These are phyloP conservation scores for Omphalea diandra DNA, from an alignment of 441 rosid genomes.

Conservation along the genomic window DNA sequence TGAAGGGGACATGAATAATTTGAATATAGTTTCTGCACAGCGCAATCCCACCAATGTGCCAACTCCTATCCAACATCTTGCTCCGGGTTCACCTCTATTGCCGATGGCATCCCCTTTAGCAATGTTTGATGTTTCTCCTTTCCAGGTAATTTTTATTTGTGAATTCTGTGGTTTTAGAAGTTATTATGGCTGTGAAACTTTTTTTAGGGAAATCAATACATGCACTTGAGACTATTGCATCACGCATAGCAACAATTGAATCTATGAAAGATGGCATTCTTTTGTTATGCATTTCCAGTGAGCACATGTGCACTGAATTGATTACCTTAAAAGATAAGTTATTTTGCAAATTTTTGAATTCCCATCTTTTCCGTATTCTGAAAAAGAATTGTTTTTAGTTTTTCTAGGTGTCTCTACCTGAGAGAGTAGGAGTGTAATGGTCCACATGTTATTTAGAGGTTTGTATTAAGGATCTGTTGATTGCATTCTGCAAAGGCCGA, in stretches of 20 bases:
- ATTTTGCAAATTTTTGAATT: too few species aligned
- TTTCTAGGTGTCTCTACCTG: too few species aligned
- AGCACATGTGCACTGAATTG: neutral
- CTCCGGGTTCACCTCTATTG: conserved; percentile 68
- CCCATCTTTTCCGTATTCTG: neutral
- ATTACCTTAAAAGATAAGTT: neutral
- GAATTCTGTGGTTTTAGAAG: conserved; percentile 1
- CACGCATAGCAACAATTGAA: neutral
- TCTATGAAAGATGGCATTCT: neutral
- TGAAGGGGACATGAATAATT: conserved; percentile 64
- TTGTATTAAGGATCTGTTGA: neutral
- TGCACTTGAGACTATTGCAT: neutral
- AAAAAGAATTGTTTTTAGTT: too few species aligned
- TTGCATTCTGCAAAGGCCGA: neutral
- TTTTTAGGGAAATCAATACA: neutral
- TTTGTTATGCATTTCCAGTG: neutral
- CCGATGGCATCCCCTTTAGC: conserved; percentile 80
- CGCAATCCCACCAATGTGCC: conserved; percentile 57
- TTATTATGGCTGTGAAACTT: neutral
- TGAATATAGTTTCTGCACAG: conserved; percentile 58
- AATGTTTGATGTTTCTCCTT: conserved; percentile 92
- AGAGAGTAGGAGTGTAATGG: too few species aligned
- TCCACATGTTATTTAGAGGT: too few species aligned
- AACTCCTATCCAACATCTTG: conserved; percentile 73
- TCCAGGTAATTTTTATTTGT: conserved; percentile 59